Conservation (phyloP, 345 rosid genomes). For the Passiflora organensis region DNA sequence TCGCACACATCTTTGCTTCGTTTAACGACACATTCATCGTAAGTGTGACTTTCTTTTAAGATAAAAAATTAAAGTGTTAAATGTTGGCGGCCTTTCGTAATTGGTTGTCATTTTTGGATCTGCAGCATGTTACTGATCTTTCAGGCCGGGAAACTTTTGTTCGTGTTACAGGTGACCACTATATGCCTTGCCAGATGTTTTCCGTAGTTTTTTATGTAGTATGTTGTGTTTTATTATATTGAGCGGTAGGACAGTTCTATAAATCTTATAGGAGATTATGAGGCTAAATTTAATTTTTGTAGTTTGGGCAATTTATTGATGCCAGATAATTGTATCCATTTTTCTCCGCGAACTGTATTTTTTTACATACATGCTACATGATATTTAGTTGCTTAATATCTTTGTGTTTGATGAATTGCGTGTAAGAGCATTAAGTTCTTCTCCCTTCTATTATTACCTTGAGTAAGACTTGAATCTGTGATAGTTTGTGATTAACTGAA, state of each 20-base stretch:
- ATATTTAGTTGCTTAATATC: not conserved
- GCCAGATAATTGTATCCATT: not conserved
- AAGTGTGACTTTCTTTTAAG: conserved; percentile 11
- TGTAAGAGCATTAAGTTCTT: no score
- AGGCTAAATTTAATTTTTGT: no score
- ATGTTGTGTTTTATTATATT: no score
- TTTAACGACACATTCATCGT: conserved; percentile 92
- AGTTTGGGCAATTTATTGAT: no score
- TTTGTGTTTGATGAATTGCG: no score
- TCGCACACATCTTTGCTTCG: conserved; percentile 82
- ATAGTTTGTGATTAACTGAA: no score
- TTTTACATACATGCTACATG: no score
- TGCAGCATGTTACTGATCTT: conserved; percentile 86
- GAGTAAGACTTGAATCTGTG: not conserved
- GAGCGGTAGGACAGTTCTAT: no score
- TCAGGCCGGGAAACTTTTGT: conserved; percentile 92
- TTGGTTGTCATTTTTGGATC: not conserved
- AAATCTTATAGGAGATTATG: no score
- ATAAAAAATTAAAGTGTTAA: not conserved
- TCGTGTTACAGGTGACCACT: conserved; percentile 69
- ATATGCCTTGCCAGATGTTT: no score
- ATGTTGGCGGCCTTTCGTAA: not conserved
- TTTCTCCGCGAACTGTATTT: not conserved
- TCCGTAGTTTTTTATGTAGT: no score
- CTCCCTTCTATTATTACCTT: no score